Percentiles rank a stretch among this genome's conserved stretches.
Conservation (phyloP, 495 filamentous ascomycete species). For the Podospora bellae-mahoneyi region DNA sequence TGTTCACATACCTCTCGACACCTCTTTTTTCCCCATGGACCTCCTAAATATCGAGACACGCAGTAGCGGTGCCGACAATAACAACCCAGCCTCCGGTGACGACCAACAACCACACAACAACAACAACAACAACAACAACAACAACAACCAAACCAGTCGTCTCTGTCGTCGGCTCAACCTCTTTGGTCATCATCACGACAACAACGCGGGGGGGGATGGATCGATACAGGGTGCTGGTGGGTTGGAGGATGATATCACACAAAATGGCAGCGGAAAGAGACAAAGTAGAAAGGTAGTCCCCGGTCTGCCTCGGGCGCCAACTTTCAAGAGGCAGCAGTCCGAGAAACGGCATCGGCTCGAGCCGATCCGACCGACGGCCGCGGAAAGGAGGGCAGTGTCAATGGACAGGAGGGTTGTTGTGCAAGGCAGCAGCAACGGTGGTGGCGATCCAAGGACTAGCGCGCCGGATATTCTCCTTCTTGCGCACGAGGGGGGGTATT, state of each 20-base stretch:
- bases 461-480: too few species aligned
- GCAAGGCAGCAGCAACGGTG: too few species aligned
- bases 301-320: constrained; percentile 67
- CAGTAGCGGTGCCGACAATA: too few species aligned
- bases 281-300: constrained; percentile 72
- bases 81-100: too few species aligned
- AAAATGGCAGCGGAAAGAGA: constrained; percentile 40
- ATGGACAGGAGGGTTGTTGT: constrained; percentile 57
- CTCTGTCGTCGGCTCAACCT: constrained; percentile 28
- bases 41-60: too few species aligned
- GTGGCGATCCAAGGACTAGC: too few species aligned
- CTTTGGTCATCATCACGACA: constrained; percentile 20
- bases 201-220: constrained; percentile 10
- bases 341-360: constrained; percentile 71
- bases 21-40: too few species aligned
- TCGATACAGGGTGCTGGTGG: constrained; percentile 10
- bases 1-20: too few species aligned
- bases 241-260: constrained; percentile 20
- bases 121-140: too few species aligned
- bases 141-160: neutral
- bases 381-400: constrained; percentile 71
- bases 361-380: constrained; percentile 54
- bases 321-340: constrained; percentile 76
- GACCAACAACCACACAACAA: too few species aligned
- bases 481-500: too few species aligned